Conservation (phyloP, 2,329 filamentous ascomycete species). For the Apiospora marii region DNA sequence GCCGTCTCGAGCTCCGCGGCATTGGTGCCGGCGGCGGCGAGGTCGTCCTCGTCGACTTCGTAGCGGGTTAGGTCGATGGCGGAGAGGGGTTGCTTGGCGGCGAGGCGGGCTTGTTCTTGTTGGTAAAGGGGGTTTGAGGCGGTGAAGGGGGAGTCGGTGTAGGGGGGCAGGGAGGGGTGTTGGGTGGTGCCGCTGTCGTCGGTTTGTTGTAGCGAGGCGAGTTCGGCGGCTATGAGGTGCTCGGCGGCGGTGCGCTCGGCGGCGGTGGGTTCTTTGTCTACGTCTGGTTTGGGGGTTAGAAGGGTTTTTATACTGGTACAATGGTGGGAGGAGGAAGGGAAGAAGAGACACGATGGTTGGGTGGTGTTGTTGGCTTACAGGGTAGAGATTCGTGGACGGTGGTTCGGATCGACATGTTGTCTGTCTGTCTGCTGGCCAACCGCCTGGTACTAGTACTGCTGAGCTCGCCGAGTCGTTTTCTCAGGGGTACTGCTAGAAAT, state of each 20-base stretch:
- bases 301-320: no score
- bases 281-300: slow-evolving; percentile 65
- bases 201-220: slow-evolving; percentile 53
- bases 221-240: slow-evolving; percentile 74
- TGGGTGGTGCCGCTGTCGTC: slow-evolving; percentile 34
- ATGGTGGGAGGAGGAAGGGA: neutral
- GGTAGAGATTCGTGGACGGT: slow-evolving; percentile 82
- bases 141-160: slow-evolving; percentile 60
- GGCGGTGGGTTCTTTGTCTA: slow-evolving; percentile 76
- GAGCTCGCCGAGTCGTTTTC: neutral
- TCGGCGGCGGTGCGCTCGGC: slow-evolving; percentile 71
- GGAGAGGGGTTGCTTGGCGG: slow-evolving; percentile 63
- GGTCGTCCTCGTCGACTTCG: slow-evolving; percentile 72
- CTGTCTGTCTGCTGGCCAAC: slow-evolving; percentile 33
- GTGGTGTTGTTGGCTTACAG: slow-evolving; percentile 59
- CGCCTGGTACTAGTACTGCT: neutral
- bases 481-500: neutral
- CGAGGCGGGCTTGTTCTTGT: slow-evolving; percentile 73
- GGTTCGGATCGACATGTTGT: slow-evolving; percentile 70
- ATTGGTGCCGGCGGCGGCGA: slow-evolving; percentile 40
- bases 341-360: neutral
- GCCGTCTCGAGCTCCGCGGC: slow-evolving; percentile 63
- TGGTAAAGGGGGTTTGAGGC: slow-evolving; percentile 72
- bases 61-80: slow-evolving; percentile 83
- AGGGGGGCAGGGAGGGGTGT: slow-evolving; percentile 61